phyloP scores from a whole-genome alignment of 495 filamentous ascomycete species.

The Neohortaea acidophila region DNA sequence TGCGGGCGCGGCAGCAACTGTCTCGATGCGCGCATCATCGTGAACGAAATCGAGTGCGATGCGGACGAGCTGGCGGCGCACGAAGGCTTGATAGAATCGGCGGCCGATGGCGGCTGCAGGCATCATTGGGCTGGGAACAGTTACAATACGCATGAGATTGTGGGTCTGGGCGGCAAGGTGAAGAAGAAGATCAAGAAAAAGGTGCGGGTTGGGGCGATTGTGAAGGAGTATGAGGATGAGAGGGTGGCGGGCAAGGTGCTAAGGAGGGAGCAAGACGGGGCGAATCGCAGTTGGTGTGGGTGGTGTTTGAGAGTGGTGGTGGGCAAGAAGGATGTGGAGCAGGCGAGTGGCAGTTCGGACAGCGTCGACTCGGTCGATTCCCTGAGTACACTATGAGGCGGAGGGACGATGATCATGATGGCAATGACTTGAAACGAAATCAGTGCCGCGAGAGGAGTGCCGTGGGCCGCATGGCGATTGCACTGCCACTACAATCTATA shows the following conservation, averaged over 20 bases:
- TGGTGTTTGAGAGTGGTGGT: constrained; percentile 51
- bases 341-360: constrained; percentile 4
- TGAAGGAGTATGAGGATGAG: constrained; percentile 72
- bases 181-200: constrained; percentile 68
- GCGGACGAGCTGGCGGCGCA: constrained; percentile 41
- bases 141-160: constrained; percentile 70
- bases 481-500: too few relatives aligned
- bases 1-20: constrained; percentile 60
- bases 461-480: too few relatives aligned
- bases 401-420: too few relatives aligned
- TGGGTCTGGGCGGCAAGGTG: constrained; percentile 69
- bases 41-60: constrained; percentile 69
- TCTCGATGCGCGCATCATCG: constrained; percentile 54
- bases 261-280: constrained; percentile 38
- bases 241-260: constrained; percentile 39
- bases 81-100: constrained; percentile 13
- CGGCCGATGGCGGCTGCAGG: constrained; percentile 7
- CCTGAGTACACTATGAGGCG: too few relatives aligned
- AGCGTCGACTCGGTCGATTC: constrained; percentile 10
- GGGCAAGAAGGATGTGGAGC: constrained; percentile 27
- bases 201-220: constrained; percentile 62
- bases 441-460: too few relatives aligned
- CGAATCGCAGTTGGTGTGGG: constrained; percentile 47
- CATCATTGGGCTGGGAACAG: constrained; percentile 41
- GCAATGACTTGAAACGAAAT: too few relatives aligned